Evolutionary conservation across 2,329 filamentous ascomycete species (phyloP).

Genomic region (Teratosphaeria destructans): DNA sequence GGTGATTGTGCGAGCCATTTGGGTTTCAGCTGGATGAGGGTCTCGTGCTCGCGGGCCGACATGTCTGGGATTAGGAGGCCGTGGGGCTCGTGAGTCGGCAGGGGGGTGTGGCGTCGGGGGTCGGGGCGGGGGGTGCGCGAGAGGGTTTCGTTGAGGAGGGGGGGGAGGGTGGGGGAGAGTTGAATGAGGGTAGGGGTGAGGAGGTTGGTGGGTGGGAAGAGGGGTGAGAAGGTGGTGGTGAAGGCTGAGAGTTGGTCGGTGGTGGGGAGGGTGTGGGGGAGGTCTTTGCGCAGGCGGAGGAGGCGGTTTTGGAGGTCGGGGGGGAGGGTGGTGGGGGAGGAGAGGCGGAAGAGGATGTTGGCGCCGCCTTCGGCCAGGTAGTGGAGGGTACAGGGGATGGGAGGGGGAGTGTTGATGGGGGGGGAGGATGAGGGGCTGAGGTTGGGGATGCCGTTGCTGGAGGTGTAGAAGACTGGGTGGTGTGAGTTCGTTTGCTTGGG

Average conservation of each 20-base stretch:
- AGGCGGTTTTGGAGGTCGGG: slow-evolving; percentile 18
- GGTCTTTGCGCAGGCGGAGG: slow-evolving; percentile 24
- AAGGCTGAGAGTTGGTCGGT: slow-evolving; percentile 18
- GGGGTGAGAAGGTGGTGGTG: slow-evolving; percentile 15
- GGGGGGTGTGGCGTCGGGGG: slow-evolving; percentile 15
- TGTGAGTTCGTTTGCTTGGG: background rate
- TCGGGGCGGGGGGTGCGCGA: slow-evolving; percentile 11
- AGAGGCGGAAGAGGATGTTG: slow-evolving; percentile 25
- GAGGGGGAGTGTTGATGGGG: slow-evolving; percentile 1
- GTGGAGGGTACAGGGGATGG: slow-evolving; percentile 10
- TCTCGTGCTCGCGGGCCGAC: slow-evolving; percentile 17
- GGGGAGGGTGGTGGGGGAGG: slow-evolving; percentile 1
- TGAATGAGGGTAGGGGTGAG: slow-evolving; percentile 20
- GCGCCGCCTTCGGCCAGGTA: slow-evolving; percentile 30
- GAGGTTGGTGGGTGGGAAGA: slow-evolving; percentile 22
- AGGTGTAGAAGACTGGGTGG: background rate
- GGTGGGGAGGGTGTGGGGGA: slow-evolving; percentile 19
- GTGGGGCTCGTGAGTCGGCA: slow-evolving; percentile 17
- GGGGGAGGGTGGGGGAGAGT: slow-evolving; percentile 12
- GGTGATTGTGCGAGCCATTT: slow-evolving; percentile 41
- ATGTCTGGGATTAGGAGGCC: slow-evolving; percentile 28
- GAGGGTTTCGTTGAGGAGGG: slow-evolving; percentile 16
- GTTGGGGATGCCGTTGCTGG: slow-evolving; percentile 4
- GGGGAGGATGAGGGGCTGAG: slow-evolving; percentile 4
- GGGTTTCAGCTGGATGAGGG: slow-evolving; percentile 34